phyloP scores from a whole-genome alignment of 768 basidiomycete genomes.

The Collybiopsis luxurians region DNA sequence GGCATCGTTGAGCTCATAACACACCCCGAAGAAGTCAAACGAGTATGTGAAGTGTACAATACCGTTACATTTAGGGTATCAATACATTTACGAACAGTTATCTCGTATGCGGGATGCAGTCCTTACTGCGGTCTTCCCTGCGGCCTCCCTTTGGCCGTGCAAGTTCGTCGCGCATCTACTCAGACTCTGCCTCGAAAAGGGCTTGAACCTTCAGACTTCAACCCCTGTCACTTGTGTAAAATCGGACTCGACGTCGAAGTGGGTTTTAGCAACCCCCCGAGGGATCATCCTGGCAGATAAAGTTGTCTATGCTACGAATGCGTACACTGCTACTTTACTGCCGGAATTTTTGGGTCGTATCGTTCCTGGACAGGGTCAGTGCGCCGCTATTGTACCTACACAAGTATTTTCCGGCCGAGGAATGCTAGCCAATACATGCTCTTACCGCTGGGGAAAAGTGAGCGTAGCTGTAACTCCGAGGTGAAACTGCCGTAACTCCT shows the following conservation, averaged over 20 bases:
- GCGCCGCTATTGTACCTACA: constrained; percentile 19
- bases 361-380: constrained; percentile 16
- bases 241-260: constrained; percentile 13
- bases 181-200: constrained; percentile 11
- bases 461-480: no score
- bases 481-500: no score
- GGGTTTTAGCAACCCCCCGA: constrained; percentile 39
- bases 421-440: constrained; percentile 14
- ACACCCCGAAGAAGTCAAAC: constrained; percentile 14
- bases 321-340: constrained; percentile 44
- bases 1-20: constrained; percentile 15
- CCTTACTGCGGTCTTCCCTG: constrained; percentile 28
- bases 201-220: constrained; percentile 41
- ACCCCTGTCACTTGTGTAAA: constrained; percentile 38
- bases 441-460: constrained; percentile 11
- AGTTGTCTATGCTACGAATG: constrained; percentile 57
- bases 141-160: constrained; percentile 15
- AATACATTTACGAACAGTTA: background rate
- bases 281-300: constrained; percentile 37
- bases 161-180: constrained; percentile 14
- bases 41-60: background rate
- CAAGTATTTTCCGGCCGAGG: constrained; percentile 14
- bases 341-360: constrained; percentile 33
- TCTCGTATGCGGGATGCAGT: constrained; percentile 29
- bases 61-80: no score